These are phyloP conservation scores for Penicillium sp. DNA, from an alignment of 2,329 filamentous ascomycete species.

Conservation along the genomic window DNA sequence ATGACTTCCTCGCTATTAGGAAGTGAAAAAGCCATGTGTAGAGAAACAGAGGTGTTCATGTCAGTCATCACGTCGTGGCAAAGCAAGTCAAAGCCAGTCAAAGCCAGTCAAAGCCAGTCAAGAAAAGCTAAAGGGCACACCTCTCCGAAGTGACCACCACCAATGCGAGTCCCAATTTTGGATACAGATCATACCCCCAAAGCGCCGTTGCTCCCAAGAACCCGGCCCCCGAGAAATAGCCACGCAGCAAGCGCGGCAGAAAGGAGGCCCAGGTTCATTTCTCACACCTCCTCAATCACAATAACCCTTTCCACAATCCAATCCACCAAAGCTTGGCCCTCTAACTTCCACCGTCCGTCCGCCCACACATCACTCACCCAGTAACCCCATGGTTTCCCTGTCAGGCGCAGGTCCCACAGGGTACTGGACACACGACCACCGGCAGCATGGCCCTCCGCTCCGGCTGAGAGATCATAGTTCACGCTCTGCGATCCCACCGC, in stretches of 20 bases:
- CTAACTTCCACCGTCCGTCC: constrained; percentile 45
- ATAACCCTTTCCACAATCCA: constrained; percentile 45
- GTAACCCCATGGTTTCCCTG: constrained; percentile 33
- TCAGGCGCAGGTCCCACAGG: constrained; percentile 29
- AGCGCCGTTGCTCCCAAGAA: neutral
- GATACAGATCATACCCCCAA: neutral
- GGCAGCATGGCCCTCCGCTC: constrained; percentile 15
- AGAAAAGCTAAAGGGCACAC: neutral
- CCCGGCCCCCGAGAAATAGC: neutral
- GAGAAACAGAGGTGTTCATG: constrained; percentile 18
- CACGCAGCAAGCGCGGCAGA: neutral
- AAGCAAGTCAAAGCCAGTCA: neutral
- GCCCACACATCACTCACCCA: constrained; percentile 42
- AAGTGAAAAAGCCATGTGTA: neutral
- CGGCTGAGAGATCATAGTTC: constrained; percentile 32
- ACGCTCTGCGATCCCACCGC: constrained; percentile 25
- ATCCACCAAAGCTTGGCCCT: constrained; percentile 44
- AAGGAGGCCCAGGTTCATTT: neutral
- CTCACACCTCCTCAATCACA: constrained; percentile 38
- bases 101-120: neutral
- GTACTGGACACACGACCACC: constrained; percentile 24
- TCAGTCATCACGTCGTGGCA: constrained; percentile 25
- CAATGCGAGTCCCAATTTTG: constrained; percentile 3
- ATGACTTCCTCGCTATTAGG: neutral
- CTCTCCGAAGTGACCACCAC: neutral